Conservation (phyloP, 2,329 filamentous ascomycete species). For the Penicillium olsonii region DNA sequence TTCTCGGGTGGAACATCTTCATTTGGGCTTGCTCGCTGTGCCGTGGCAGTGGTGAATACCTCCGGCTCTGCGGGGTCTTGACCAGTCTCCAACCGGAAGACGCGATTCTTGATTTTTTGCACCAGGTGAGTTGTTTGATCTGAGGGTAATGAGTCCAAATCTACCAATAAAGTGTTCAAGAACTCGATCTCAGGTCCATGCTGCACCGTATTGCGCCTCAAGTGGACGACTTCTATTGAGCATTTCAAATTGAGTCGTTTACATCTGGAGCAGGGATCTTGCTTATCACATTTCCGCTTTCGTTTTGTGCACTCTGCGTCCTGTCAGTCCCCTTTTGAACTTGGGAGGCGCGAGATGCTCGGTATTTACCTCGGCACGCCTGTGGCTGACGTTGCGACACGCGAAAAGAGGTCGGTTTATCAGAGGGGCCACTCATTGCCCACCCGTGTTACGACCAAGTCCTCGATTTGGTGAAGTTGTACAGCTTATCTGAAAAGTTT, state of each 20-base stretch:
- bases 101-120: slow-evolving; percentile 19
- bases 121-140: slow-evolving; percentile 9
- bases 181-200: slow-evolving; percentile 31
- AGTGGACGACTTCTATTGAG: slow-evolving; percentile 27
- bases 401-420: slow-evolving; percentile 13
- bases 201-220: slow-evolving; percentile 26
- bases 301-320: slow-evolving; percentile 28
- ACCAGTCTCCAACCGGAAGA: slow-evolving; percentile 25
- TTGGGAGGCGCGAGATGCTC: background rate
- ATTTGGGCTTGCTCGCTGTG: slow-evolving; percentile 2
- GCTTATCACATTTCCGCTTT: slow-evolving; percentile 30
- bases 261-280: slow-evolving; percentile 27
- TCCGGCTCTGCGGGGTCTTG: slow-evolving; percentile 4
- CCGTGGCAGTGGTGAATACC: background rate
- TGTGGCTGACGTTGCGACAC: slow-evolving; percentile 28
- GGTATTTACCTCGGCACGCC: slow-evolving; percentile 25
- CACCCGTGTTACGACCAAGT: background rate
- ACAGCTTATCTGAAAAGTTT: background rate
- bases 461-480: background rate
- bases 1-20: slow-evolving; percentile 5
- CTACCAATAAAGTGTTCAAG: slow-evolving; percentile 21
- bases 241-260: slow-evolving; percentile 25
- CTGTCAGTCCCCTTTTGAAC: slow-evolving; percentile 9
- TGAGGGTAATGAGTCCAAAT: slow-evolving; percentile 18
- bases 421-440: slow-evolving; percentile 1